These are phyloP conservation scores for Hypsizygus marmoreus DNA, from an alignment of 768 basidiomycete species.

Conservation along the genomic window DNA sequence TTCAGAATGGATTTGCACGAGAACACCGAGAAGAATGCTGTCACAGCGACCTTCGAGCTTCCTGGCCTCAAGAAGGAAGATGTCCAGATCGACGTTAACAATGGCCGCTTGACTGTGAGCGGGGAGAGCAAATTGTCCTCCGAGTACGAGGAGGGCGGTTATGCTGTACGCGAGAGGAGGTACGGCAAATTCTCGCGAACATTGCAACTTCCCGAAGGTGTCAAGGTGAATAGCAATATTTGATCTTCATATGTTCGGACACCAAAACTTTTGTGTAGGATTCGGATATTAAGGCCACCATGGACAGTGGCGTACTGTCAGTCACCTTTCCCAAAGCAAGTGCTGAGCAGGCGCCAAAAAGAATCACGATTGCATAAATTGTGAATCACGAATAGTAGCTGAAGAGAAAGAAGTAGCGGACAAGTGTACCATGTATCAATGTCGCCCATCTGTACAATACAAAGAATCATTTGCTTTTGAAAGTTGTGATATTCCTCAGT, in stretches of 20 bases:
- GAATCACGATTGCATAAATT: constrained; percentile 34
- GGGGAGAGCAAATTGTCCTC: constrained; percentile 38
- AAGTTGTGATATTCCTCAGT: too few relatives aligned
- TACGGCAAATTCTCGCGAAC: constrained; percentile 51
- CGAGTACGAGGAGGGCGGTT: constrained; percentile 36
- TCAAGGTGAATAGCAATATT: too few relatives aligned
- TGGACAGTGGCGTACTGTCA: constrained; percentile 48
- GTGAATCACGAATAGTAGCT: not conserved
- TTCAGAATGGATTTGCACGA: constrained; percentile 53
- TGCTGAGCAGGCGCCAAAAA: constrained; percentile 44
- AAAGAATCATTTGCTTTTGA: too few relatives aligned
- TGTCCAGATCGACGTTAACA: constrained; percentile 47
- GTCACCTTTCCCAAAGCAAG: constrained; percentile 50
- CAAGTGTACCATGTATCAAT: too few relatives aligned
- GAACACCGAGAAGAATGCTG: constrained; percentile 37
- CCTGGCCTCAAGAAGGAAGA: constrained; percentile 54
- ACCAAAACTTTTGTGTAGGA: constrained; percentile 23
- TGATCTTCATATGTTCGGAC: not conserved
- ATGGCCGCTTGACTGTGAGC: constrained; percentile 48
- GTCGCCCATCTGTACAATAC: too few relatives aligned
- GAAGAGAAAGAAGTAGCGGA: too few relatives aligned
- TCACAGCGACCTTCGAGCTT: constrained; percentile 57
- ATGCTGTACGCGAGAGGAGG: constrained; percentile 46
- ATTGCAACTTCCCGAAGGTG: constrained; percentile 47
- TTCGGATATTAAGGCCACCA: constrained; percentile 47